phyloP scores from a whole-genome alignment of 768 basidiomycete species.

The Trametes coccinea region DNA sequence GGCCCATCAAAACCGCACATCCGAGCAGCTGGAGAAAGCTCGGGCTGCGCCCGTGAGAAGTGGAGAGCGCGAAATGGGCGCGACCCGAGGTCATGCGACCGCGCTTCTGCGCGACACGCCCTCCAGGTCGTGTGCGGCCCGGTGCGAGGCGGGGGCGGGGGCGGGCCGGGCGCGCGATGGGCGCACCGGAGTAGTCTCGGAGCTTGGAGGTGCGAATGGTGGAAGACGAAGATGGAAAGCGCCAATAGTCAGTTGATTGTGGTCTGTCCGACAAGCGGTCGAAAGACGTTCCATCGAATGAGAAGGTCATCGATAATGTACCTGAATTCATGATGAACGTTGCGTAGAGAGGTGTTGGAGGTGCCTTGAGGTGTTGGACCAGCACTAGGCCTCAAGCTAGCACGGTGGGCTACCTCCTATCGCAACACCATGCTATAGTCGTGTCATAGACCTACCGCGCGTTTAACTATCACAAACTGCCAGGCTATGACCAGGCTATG shows the following conservation, averaged over 20 bases:
- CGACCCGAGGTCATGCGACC: constrained; percentile 7
- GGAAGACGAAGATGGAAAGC: neutral
- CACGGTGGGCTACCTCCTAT: too few relatives aligned
- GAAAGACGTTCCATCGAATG: neutral
- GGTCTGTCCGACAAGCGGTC: neutral
- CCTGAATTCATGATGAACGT: neutral
- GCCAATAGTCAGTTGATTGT: neutral
- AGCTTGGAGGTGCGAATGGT: neutral
- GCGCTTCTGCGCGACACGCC: neutral
- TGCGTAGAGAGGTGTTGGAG: too few relatives aligned
- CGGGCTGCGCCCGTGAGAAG: neutral
- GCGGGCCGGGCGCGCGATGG: constrained; percentile 1
- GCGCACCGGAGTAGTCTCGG: constrained; percentile 3
- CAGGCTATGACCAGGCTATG: too few relatives aligned
- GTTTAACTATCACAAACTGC: too few relatives aligned
- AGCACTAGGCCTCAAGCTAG: too few relatives aligned
- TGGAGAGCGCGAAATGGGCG: neutral
- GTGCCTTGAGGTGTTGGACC: too few relatives aligned
- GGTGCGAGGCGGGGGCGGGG: neutral
- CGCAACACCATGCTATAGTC: too few relatives aligned
- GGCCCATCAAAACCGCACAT: constrained; percentile 2
- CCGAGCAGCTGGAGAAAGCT: neutral
- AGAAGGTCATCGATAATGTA: neutral
- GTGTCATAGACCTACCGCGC: too few relatives aligned
- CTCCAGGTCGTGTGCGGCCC: neutral